These are phyloP conservation scores for Chaetomiaceae sp. DNA, from an alignment of 2,329 filamentous ascomycete genomes.

Conservation along the genomic window DNA sequence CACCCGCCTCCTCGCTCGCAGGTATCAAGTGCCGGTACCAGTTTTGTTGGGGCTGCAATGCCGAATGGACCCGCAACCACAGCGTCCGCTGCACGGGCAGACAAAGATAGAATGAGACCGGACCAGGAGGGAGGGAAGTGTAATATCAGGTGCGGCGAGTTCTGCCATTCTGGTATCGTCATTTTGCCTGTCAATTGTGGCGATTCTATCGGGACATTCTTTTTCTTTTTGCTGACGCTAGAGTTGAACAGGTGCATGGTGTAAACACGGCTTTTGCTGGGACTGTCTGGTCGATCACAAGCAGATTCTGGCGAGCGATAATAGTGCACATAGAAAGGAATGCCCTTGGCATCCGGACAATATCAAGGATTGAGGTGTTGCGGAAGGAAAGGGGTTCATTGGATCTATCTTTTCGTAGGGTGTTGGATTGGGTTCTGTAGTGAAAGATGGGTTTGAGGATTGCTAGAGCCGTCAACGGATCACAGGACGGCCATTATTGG, in stretches of 20 bases:
- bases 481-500: background rate
- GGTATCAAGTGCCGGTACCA: conserved; percentile 35
- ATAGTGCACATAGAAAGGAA: conserved; percentile 30
- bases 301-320: conserved; percentile 33
- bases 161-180: background rate
- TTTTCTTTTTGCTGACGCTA: conserved; percentile 3
- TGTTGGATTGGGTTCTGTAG: background rate
- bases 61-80: conserved; percentile 24
- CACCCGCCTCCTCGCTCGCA: conserved; percentile 17
- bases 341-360: conserved; percentile 33
- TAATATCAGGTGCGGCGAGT: conserved; percentile 5
- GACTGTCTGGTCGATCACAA: conserved; percentile 35
- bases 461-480: background rate
- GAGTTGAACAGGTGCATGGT: conserved; percentile 28
- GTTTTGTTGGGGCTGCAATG: conserved; percentile 36
- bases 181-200: too few relatives aligned
- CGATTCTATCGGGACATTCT: too few relatives aligned
- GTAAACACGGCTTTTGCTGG: conserved; percentile 33
- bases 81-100: conserved; percentile 22
- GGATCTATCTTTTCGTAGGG: background rate
- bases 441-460: background rate
- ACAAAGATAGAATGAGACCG: background rate
- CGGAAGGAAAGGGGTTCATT: background rate
- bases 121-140: too few relatives aligned
- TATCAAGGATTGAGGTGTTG: conserved; percentile 8